A percentile compares a stretch with the other conserved stretches of the same genome.
Evolutionary conservation across 495 filamentous ascomycete species (phyloP).

Genomic region (Annulohypoxylon nitens): DNA sequence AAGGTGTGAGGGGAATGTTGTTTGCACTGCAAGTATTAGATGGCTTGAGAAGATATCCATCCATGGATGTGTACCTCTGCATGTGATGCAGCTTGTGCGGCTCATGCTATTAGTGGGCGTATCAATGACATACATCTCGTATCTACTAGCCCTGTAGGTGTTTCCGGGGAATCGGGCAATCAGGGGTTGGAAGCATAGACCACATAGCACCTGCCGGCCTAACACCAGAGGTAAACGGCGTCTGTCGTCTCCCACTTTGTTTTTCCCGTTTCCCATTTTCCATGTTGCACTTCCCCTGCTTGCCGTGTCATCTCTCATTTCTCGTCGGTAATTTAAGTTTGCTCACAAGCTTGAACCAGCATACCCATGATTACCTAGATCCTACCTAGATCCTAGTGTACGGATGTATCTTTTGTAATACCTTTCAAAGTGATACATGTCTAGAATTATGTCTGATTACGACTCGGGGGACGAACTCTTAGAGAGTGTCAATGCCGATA

Average conservation of each 20-base stretch:
- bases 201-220: neutral
- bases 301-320: no score
- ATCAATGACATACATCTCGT: no score
- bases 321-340: neutral
- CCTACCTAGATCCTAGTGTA: no score
- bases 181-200: neutral
- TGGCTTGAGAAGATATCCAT: no score
- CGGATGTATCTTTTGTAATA: no score
- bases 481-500: slow-evolving; percentile 13
- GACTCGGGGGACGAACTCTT: slow-evolving; percentile 38
- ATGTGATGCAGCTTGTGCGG: neutral
- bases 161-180: neutral
- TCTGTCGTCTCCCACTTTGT: neutral
- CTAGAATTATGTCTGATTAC: slow-evolving; percentile 35
- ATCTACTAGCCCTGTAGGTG: no score
- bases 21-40: no score
- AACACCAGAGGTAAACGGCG: neutral
- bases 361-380: no score
- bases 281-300: neutral
- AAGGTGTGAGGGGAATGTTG: no score
- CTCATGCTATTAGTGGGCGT: no score
- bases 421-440: no score
- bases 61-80: no score
- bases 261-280: neutral
- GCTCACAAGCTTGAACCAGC: neutral